Evolutionary conservation across 169 alveolate species (phyloP).

Genomic region (Cryptosporidium viatorum): DNA sequence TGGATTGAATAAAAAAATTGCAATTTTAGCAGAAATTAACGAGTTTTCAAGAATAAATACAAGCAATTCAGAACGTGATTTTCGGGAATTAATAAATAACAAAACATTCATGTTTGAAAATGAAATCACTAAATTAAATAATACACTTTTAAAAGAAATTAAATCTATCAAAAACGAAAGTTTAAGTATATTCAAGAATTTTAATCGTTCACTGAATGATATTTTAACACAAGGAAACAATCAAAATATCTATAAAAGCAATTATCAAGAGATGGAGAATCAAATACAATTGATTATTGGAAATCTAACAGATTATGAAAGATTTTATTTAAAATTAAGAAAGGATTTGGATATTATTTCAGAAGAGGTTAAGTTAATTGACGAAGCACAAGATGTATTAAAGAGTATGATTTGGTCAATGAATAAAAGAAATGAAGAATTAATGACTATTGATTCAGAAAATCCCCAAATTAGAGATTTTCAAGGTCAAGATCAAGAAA

Average conservation of each 20-base stretch:
- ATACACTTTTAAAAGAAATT: neutral
- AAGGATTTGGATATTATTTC: slow-evolving; percentile 12
- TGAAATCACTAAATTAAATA: neutral
- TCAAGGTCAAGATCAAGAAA: neutral
- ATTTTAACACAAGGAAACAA: neutral
- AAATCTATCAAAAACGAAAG: slow-evolving; percentile 5
- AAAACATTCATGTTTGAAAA: neutral
- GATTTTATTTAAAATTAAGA: neutral
- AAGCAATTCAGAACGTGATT: neutral
- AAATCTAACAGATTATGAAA: slow-evolving; percentile 15
- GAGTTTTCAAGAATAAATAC: neutral
- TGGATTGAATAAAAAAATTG: slow-evolving; percentile 27
- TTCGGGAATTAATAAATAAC: slow-evolving; percentile 6
- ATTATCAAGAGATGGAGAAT: neutral
- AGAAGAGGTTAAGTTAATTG: slow-evolving; percentile 38
- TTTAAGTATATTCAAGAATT: neutral
- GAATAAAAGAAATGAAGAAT: slow-evolving; percentile 32
- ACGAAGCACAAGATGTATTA: slow-evolving; percentile 45
- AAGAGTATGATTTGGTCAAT: slow-evolving; percentile 46
- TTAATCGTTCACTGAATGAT: neutral
- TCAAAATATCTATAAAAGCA: too few species aligned
- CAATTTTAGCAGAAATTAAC: slow-evolving; percentile 5
- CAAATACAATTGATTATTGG: neutral
- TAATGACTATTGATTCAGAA: neutral
- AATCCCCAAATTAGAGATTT: neutral